A percentile compares a stretch with the other conserved stretches of the same genome.
These are phyloP conservation scores for Suillus occidentalis DNA, from an alignment of 768 basidiomycete species.

Conservation along the genomic window DNA sequence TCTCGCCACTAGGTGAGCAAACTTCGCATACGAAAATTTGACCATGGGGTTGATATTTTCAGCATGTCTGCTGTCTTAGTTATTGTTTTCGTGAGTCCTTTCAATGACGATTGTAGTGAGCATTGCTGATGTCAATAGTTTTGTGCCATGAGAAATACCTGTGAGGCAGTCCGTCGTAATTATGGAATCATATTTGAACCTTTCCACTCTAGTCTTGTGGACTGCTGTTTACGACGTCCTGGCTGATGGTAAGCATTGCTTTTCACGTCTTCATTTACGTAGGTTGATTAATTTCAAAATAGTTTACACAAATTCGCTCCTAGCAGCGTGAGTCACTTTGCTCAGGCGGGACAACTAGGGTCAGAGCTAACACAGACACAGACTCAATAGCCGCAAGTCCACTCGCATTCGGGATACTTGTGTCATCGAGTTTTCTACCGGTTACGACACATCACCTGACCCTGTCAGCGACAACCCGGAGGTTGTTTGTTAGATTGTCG, in stretches of 20 bases:
- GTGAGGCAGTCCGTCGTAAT: not conserved
- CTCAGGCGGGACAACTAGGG: not conserved
- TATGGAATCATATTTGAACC: not conserved
- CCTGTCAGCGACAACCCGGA: too few relatives aligned
- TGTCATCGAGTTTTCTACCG: not conserved
- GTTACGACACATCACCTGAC: not conserved
- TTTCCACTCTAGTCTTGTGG: conserved; percentile 7
- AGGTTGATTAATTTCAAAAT: not conserved
- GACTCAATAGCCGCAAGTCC: not conserved
- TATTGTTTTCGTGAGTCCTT: conserved; percentile 3
- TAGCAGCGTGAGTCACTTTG: not conserved
- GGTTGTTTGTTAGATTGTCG: not conserved
- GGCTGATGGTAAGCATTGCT: conserved; percentile 5
- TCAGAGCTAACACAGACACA: not conserved
- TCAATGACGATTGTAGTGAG: not conserved
- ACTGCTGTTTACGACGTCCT: conserved; percentile 5
- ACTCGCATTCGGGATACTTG: not conserved
- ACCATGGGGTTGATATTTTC: not conserved
- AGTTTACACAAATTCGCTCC: not conserved
- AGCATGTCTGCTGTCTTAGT: conserved; percentile 8
- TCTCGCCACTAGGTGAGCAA: conserved; percentile 3
- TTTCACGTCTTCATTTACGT: not conserved
- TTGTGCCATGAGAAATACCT: not conserved
- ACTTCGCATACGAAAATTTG: not conserved
- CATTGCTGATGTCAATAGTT: not conserved